A percentile compares a stretch with the other conserved stretches of the same genome.
Evolutionary conservation across 352 stramenopile species (phyloP).

Genomic region (Phytopythium vexans): DNA sequence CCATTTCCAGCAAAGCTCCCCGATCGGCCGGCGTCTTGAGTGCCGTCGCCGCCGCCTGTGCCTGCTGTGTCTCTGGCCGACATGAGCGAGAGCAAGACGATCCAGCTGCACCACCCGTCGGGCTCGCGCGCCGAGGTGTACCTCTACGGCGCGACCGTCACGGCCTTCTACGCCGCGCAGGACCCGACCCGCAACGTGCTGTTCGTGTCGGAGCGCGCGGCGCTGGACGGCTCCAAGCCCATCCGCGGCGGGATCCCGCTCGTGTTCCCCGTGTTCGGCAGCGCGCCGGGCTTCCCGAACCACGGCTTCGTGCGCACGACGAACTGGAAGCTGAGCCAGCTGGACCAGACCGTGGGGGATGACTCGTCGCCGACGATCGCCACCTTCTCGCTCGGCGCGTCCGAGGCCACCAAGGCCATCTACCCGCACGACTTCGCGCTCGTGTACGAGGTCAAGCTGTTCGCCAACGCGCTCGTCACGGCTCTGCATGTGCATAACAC

Average conservation of each 20-base stretch:
- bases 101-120: slow-evolving; percentile 61
- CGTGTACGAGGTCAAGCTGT: slow-evolving; percentile 87
- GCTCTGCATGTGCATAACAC: slow-evolving; percentile 91
- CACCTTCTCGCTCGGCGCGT: slow-evolving; percentile 55
- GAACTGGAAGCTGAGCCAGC: slow-evolving; percentile 56
- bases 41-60: too few relatives aligned
- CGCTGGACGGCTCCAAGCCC: slow-evolving; percentile 90
- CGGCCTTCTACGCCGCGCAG: slow-evolving; percentile 71
- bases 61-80: background rate
- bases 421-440: slow-evolving; percentile 83
- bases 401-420: slow-evolving; percentile 39
- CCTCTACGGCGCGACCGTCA: slow-evolving; percentile 92
- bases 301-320: slow-evolving; percentile 92
- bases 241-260: slow-evolving; percentile 95
- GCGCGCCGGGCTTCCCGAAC: slow-evolving; percentile 81
- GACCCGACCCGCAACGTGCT: slow-evolving; percentile 85
- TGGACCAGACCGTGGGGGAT: slow-evolving; percentile 37
- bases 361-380: slow-evolving; percentile 45
- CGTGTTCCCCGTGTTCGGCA: slow-evolving; percentile 96
- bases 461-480: slow-evolving; percentile 74
- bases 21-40: too few relatives aligned
- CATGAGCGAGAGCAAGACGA: slow-evolving; percentile 7
- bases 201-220: slow-evolving; percentile 89
- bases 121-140: slow-evolving; percentile 77
- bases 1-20: too few relatives aligned